These are phyloP conservation scores for Stromatinia cepivora DNA, from an alignment of 2,329 filamentous ascomycete species.

Conservation along the genomic window DNA sequence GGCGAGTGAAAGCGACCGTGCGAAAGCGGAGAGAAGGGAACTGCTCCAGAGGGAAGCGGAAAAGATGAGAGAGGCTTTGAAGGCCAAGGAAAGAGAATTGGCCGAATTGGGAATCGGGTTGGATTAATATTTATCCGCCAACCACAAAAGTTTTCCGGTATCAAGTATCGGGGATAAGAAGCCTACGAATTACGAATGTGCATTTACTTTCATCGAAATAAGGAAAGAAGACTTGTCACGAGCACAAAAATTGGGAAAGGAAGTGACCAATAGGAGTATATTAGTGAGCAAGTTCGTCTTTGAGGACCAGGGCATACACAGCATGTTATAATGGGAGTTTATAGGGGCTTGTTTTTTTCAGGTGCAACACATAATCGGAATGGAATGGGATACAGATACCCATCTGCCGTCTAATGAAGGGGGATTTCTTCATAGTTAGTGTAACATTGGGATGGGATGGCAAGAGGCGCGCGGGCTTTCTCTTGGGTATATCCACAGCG, in stretches of 20 bases:
- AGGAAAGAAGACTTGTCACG: background rate
- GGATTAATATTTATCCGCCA: slow-evolving; percentile 15
- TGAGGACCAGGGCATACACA: background rate
- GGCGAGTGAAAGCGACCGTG: slow-evolving; percentile 49
- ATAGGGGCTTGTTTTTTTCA: background rate
- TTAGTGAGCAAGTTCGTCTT: background rate
- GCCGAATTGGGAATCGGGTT: slow-evolving; percentile 32
- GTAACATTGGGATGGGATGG: slow-evolving; percentile 16
- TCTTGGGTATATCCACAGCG: slow-evolving; percentile 2
- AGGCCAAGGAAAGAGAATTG: slow-evolving; percentile 40
- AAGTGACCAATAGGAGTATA: background rate
- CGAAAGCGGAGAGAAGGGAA: slow-evolving; percentile 62
- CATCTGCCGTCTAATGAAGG: slow-evolving; percentile 9
- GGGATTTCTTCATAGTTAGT: background rate
- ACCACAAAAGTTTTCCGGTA: background rate
- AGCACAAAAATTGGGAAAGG: background rate
- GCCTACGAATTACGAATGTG: slow-evolving; percentile 18
- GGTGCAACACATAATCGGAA: slow-evolving; percentile 14
- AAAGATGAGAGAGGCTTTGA: slow-evolving; percentile 56
- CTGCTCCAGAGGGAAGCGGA: slow-evolving; percentile 73
- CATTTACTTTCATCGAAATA: background rate
- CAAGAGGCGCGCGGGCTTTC: slow-evolving; percentile 13
- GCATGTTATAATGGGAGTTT: slow-evolving; percentile 11
- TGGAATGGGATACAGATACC: slow-evolving; percentile 15
- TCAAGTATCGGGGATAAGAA: background rate